A percentile compares a stretch with the other conserved stretches of the same genome.
Evolutionary conservation across 169 alveolate species (phyloP).

Genomic region (Perkinsus chesapeaki): DNA sequence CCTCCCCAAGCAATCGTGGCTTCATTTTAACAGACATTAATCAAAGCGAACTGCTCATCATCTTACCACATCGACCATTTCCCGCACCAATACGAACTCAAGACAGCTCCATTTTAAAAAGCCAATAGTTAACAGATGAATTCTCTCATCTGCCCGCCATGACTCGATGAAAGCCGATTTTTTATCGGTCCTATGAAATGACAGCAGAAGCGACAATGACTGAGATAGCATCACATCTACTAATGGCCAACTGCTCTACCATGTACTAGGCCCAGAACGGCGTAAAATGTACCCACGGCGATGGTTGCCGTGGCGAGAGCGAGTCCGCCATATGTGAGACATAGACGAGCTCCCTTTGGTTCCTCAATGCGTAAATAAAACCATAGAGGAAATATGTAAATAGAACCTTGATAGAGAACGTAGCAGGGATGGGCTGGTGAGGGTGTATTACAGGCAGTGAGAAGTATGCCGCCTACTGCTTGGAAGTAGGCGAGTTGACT

Average conservation of each 20-base stretch:
- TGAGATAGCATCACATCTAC: too few species aligned
- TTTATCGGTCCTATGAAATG: neutral
- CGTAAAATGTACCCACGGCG: neutral
- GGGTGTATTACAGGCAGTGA: neutral
- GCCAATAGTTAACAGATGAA: neutral
- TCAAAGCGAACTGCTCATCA: neutral
- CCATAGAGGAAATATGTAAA: neutral
- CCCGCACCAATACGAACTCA: neutral
- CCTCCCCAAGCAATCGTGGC: neutral
- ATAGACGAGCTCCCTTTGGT: neutral
- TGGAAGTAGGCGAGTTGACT: neutral
- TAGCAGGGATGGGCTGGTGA: neutral
- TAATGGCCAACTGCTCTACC: neutral
- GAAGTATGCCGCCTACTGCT: neutral
- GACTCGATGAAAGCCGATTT: too few species aligned
- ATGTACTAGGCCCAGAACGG: neutral
- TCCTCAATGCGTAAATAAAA: neutral
- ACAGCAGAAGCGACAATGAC: too few species aligned
- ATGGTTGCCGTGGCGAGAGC: neutral
- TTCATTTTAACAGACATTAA: neutral
- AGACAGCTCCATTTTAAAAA: neutral
- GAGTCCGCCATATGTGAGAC: neutral
- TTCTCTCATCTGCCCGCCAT: too few species aligned
- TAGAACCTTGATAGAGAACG: neutral
- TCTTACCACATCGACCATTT: neutral